Evolutionary conservation across 163 green algal species (phyloP), one percentile per base, ranked within the genome.

Genomic region (Scenedesmus sp.): DNA sequence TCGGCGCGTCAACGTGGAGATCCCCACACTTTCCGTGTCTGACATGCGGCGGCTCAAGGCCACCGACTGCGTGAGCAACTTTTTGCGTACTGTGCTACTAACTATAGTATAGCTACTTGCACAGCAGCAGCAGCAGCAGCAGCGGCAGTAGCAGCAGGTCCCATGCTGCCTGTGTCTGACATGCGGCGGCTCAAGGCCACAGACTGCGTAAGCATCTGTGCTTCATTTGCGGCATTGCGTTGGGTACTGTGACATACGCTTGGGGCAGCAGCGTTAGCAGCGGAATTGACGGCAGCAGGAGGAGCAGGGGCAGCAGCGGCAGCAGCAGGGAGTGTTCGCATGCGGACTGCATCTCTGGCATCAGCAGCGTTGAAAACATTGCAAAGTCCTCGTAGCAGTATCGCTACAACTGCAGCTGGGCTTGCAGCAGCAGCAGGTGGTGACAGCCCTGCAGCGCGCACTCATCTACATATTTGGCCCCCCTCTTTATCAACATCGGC

Each of bases 11-110:
- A 97, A 97, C 67, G 96, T 97, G 66, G 96, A 97, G 94, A 97
- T 97, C 57, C 96, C 95, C 82, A 94, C 96, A 2, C 94, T 97
- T 6, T 94, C 84, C 13, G 94, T 97, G 66, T 96, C 94, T 0
- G 96, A 97, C 94, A 97, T 97, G 96, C 91, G 93, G 52, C 93
- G 96, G 12, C 94, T 97, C 66, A 97, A 97, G 92, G 94, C 94
- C 57, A 97, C 95, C 0, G 94, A 97, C 91, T 90, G 92, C 81
- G 94, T 96, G 55, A 82, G 91, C 15, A 46, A 46, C 34, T 26
- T 16, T 0, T 34, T 10, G 54, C 26, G 82, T 12, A 52, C 23
- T 2, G 9, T 76, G 7, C 23, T 70, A 70, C 34, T 0, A 46
- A 46, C 0, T 46, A 46, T 46, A 46, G 34, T 46, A 46, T 46